Base-by-base conservation (phyloP, 2,329 filamentous ascomycete genomes). In the Coniochaeta sp. region DNA sequence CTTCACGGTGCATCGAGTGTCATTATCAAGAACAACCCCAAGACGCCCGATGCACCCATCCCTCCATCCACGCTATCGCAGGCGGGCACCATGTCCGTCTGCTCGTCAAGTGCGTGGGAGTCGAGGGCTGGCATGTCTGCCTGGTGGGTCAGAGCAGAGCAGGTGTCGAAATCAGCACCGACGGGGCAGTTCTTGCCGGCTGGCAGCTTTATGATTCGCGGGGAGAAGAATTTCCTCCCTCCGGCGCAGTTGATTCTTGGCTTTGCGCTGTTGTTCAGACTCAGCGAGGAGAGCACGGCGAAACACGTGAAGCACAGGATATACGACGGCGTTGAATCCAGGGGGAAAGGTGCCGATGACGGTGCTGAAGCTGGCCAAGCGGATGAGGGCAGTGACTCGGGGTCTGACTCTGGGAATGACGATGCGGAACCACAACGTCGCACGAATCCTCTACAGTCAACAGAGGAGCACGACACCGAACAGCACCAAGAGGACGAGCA, bases 41-140 rank as follows among this genome's bases (percentile, higher is more conserved):
- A 82, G 36, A 89, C 85, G 0, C 85, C 89, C 0, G 89, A 96
- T 72, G 90, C 90, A 0, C 92, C 93, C 0, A 93, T 99, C 28
- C 91, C 95, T 3, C 95, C 95, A 0, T 90, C 91, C 1, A 98
- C 95, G 0, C 76, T 99, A 2, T 89, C 91, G 0, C 95, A 99
- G 75, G 95, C 95, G 4, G 95, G 95, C 0, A 88, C 88, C 52
- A 76, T 97, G 32, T 87, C 89, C 0, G 89, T 99, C 5, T 91
- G 90, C 63, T 89, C 90, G 9, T 97, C 92, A 1, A 88, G 81
- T 60, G 95, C 93, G 0, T 99, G 95, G 95, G 95, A 98, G 62
- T 93, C 90, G 1, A 99, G 99, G 73, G 93, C 93, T 9, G 86
- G 91, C 17, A 96, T 98, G 90, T 89, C 90, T 19, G 93, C 93